phyloP scores from a whole-genome alignment of 1,284 basidiomycete genomes.

The Tilletia indica region DNA sequence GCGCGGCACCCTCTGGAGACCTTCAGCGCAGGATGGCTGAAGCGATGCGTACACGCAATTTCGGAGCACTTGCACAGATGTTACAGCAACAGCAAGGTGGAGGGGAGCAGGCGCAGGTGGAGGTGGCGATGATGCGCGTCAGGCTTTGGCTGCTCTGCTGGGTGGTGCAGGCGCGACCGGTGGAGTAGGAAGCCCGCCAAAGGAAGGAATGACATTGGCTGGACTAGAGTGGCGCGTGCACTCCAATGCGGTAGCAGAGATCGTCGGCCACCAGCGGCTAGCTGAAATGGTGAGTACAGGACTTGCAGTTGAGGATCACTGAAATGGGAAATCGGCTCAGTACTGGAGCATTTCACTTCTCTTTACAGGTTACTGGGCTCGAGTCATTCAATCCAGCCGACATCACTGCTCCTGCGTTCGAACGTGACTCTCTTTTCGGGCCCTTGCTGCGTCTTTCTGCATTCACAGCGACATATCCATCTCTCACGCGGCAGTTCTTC shows the following conservation, averaged over 20 bases:
- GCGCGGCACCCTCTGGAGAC: not conserved
- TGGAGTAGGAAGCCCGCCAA: constrained; percentile 21
- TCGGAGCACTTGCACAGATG: constrained; percentile 4
- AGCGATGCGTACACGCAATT: not conserved
- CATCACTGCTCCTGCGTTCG: constrained; percentile 61
- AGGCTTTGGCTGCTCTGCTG: constrained; percentile 39
- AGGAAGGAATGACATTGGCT: constrained; percentile 45
- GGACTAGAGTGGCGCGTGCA: constrained; percentile 74
- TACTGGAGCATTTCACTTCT: not conserved
- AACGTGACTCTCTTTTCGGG: constrained; percentile 49
- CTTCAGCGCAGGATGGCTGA: constrained; percentile 8
- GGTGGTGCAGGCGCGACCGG: constrained; percentile 29
- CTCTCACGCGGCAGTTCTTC: constrained; percentile 42
- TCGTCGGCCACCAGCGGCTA: constrained; percentile 78
- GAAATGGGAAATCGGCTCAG: not conserved
- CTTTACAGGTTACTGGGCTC: constrained; percentile 2
- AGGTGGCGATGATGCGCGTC: constrained; percentile 17
- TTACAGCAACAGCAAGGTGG: constrained; percentile 9
- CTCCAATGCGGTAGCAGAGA: constrained; percentile 73
- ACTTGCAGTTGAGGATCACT: not conserved
- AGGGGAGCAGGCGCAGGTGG: constrained; percentile 17
- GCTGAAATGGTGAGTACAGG: constrained; percentile 65
- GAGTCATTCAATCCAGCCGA: constrained; percentile 65
- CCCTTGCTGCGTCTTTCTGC: constrained; percentile 46
- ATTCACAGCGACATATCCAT: constrained; percentile 46